These are phyloP conservation scores for Solanum paucissectum DNA, from an alignment of 257 asterid species.

Conservation along the genomic window DNA sequence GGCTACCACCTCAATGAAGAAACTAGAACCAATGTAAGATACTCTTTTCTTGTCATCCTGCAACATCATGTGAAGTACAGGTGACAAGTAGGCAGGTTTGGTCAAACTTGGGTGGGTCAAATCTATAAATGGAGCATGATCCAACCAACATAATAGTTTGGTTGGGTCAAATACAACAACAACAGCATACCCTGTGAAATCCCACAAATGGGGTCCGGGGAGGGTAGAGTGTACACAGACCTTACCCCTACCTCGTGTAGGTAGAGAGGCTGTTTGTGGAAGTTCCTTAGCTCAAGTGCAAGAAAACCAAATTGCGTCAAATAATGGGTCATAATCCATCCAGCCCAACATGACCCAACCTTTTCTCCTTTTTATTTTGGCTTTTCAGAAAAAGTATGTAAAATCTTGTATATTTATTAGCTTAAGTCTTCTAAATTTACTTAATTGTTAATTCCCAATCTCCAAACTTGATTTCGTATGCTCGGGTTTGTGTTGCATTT, in stretches of 20 bases:
- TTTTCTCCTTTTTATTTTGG: background rate
- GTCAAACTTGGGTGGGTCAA: background rate
- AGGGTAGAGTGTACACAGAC: background rate
- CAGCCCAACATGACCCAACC: background rate
- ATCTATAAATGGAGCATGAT: background rate
- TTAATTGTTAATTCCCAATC: background rate
- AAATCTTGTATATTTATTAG: background rate
- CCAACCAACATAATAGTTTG: background rate
- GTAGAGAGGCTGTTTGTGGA: background rate
- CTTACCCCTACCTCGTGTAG: background rate
- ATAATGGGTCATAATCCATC: background rate
- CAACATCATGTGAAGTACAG: background rate
- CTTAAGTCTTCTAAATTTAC: background rate
- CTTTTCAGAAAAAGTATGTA: background rate
- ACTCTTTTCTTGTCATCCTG: slow-evolving; percentile 4
- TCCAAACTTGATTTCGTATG: background rate
- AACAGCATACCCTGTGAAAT: background rate
- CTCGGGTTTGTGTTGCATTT: background rate
- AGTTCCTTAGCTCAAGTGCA: background rate
- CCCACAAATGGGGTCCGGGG: background rate
- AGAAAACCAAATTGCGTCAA: background rate
- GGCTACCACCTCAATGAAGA: slow-evolving; percentile 65
- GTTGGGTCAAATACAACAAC: background rate
- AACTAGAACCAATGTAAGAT: slow-evolving; percentile 37
- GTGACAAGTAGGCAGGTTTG: background rate